Evolutionary conservation across 805 yeast species (phyloP).

Genomic region (Lipomyces spencermartinsiae): DNA sequence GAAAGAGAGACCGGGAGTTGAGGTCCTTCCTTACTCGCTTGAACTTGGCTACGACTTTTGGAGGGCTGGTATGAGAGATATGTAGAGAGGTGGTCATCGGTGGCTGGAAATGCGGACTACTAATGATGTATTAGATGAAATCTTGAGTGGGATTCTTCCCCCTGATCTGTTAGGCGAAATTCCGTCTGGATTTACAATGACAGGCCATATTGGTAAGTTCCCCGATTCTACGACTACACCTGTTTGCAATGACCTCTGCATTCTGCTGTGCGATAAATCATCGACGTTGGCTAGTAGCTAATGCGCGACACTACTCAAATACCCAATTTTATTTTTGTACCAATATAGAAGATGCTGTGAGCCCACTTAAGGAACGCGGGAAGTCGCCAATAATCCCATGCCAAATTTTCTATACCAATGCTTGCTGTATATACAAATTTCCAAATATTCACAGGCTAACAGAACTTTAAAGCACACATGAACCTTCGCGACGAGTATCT

Average conservation of each 20-base stretch:
- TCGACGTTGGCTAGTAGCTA: background rate
- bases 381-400: background rate
- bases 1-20: constrained; percentile 49
- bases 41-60: constrained; percentile 76
- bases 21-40: constrained; percentile 60
- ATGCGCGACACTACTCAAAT: background rate
- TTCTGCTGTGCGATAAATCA: background rate
- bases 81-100: background rate
- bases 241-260: background rate
- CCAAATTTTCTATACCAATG: background rate
- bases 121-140: constrained; percentile 63
- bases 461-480: constrained; percentile 66
- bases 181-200: constrained; percentile 90
- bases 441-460: background rate
- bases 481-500: constrained; percentile 83
- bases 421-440: constrained; percentile 2
- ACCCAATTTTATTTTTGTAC: background rate
- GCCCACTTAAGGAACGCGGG: background rate
- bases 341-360: constrained; percentile 1
- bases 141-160: constrained; percentile 78
- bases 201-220: constrained; percentile 72
- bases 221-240: background rate
- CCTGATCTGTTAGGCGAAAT: constrained; percentile 68
- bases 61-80: constrained; percentile 56
- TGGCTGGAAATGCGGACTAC: background rate